Evolutionary conservation across 164 flowering plant genomes (phyloP), one percentile per base, ranked within the genome.

Genomic region (Kingdonia uniflora): DNA sequence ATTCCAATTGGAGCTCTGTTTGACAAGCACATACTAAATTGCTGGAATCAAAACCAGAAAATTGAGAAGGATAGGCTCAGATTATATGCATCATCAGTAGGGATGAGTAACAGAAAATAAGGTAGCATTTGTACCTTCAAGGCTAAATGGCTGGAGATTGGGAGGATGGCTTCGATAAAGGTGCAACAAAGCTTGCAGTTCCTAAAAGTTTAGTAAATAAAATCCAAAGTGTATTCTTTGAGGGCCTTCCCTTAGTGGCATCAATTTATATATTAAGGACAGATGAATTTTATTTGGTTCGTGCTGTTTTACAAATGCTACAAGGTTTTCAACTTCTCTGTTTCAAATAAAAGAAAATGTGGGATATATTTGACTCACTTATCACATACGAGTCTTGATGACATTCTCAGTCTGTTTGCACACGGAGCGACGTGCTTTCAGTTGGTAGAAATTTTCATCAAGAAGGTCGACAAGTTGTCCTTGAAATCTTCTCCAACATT

Each of bases 361-460:
- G 94, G 87, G 60, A 67, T 80, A 6, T 72, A 79, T 64, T 68
- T 92, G 14, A 25, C 68, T 43, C 95, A 88, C 60, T 78, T 92
- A 49, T 86, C 99, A 6, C 72, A 49, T 11, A 62, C 73, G 42
- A 80, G 89, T 62, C 82, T 92, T 45, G 61, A 50, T 54, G 65
- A 43, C 16, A 64, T 92, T 59, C 75, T 92, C 59, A 68, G 65
- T 58, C 85, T 73, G 51, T 88, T 92, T 60, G 39, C 68, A 33
- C 72, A 81, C 59, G 74, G 80, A 57, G 94, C 95, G 8, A 75
- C 95, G 11, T 86, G 95, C 63, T 77, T 92, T 49, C 62, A 76
- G 37, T 60, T 76, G 62, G 95, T 85, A 5, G 81, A 86, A n/a
- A 21, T 39, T 65, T 44, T 65, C 33, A 59, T 86, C 51, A 52